Evolutionary conservation across 352 stramenopile genomes (phyloP).

Genomic region (Phytopythium delawarense): DNA sequence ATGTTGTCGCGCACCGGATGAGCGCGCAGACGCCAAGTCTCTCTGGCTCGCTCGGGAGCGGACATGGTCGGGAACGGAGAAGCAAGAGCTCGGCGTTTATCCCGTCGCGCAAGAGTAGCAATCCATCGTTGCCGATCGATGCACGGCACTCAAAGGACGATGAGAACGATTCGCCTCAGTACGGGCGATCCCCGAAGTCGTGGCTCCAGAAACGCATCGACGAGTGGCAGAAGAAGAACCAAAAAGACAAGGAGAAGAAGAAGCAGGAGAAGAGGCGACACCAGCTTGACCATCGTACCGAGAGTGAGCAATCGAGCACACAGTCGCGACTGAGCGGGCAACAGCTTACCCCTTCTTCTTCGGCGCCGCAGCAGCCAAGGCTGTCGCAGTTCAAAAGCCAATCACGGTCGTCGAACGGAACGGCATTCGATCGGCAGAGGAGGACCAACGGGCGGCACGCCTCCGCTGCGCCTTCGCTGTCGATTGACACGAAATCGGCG

Average conservation of each 20-base stretch:
- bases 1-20: slow-evolving; percentile 7
- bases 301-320: slow-evolving; percentile 14
- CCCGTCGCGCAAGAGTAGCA: slow-evolving; percentile 25
- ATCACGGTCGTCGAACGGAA: slow-evolving; percentile 18
- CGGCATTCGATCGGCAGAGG: slow-evolving; percentile 20
- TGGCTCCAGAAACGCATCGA: slow-evolving; percentile 76
- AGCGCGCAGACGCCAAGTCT: slow-evolving; percentile 4
- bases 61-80: slow-evolving; percentile 34
- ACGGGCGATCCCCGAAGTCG: slow-evolving; percentile 52
- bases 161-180: slow-evolving; percentile 37
- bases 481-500: slow-evolving; percentile 10
- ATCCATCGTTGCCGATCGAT: slow-evolving; percentile 6
- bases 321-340: background rate
- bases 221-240: slow-evolving; percentile 78
- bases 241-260: slow-evolving; percentile 74
- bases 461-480: background rate
- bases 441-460: slow-evolving; percentile 20
- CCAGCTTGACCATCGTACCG: slow-evolving; percentile 37
- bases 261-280: slow-evolving; percentile 63
- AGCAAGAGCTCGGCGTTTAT: slow-evolving; percentile 74
- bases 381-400: slow-evolving; percentile 10
- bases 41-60: slow-evolving; percentile 6
- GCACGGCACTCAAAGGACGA: slow-evolving; percentile 5
- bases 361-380: background rate
- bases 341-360: background rate